Percentiles rank a stretch among this genome's conserved stretches.
These are phyloP conservation scores for Podospora sp. DNA, from an alignment of 495 filamentous ascomycete species.

Conservation along the genomic window DNA sequence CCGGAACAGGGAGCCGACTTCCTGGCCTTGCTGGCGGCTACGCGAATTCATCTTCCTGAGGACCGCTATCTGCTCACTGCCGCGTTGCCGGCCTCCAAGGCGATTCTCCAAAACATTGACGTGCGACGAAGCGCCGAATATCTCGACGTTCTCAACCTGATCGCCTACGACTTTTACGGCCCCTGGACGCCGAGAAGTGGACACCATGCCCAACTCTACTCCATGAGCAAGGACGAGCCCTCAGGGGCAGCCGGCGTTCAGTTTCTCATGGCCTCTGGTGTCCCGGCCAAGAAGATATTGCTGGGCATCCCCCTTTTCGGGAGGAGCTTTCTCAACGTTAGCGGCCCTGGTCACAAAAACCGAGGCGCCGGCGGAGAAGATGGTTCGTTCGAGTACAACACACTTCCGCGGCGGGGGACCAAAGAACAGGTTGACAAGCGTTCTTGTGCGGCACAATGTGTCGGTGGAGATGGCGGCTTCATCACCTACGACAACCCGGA, in stretches of 20 bases:
- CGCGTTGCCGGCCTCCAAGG: conserved; percentile 76
- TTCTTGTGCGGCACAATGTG: conserved; percentile 70
- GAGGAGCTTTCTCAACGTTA: conserved; percentile 73
- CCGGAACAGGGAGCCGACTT: conserved; percentile 71
- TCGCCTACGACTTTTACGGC: conserved; percentile 87
- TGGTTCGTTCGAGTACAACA: conserved; percentile 79
- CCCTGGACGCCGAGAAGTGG: conserved; percentile 71
- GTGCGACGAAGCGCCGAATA: conserved; percentile 63
- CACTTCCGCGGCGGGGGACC: conserved; percentile 70
- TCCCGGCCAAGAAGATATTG: conserved; percentile 74
- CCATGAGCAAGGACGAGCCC: conserved; percentile 56
- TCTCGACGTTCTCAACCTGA: conserved; percentile 80
- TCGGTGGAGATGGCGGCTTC: conserved; percentile 82
- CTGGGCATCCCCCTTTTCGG: conserved; percentile 82
- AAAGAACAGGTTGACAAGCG: conserved; percentile 70
- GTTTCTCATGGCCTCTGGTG: conserved; percentile 66
- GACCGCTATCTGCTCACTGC: conserved; percentile 77
- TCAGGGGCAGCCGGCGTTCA: conserved; percentile 69
- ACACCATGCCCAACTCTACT: conserved; percentile 80
- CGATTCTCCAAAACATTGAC: conserved; percentile 76
- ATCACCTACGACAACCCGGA: conserved; percentile 84
- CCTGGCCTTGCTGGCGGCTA: conserved; percentile 66
- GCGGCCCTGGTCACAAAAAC: conserved; percentile 64
- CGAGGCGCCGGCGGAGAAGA: conserved; percentile 71
- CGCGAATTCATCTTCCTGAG: conserved; percentile 72